A percentile compares a stretch with the other conserved stretches of the same genome.
phyloP scores from a whole-genome alignment of 2,329 filamentous ascomycete genomes.

The Fusarium nanum region DNA sequence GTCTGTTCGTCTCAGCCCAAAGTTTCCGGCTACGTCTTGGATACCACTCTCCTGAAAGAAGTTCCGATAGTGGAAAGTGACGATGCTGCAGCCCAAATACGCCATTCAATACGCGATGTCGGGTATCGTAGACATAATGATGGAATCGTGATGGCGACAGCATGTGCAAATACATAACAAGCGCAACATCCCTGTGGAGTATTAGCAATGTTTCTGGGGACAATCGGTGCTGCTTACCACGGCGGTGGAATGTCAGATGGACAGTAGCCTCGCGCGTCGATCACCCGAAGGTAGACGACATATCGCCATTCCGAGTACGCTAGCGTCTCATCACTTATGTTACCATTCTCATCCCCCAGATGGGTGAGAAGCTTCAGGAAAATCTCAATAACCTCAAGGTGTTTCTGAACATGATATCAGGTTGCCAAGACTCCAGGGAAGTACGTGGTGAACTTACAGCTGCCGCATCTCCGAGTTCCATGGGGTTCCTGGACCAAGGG shows the following conservation, averaged over 20 bases:
- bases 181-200: not conserved
- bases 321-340: not conserved
- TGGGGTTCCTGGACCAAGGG: not conserved
- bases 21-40: not conserved
- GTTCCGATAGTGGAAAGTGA: not conserved
- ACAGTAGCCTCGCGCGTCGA: not conserved
- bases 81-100: slow-evolving; percentile 7
- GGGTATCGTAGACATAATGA: slow-evolving; percentile 5
- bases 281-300: not conserved
- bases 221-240: not conserved
- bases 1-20: not conserved
- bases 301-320: slow-evolving; percentile 21
- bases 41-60: not conserved
- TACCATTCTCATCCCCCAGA: not conserved
- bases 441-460: not conserved
- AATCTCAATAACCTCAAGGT: not conserved
- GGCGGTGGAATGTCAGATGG: not conserved
- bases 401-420: not conserved
- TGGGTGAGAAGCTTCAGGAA: not conserved
- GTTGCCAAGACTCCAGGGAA: fast-evolving
- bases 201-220: fast-evolving
- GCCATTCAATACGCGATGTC: not conserved
- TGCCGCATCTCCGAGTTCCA: not conserved
- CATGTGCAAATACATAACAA: slow-evolving; percentile 17
- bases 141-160: not conserved